Conservation (phyloP, 1,284 basidiomycete species). For the Pseudozyma sp. region DNA sequence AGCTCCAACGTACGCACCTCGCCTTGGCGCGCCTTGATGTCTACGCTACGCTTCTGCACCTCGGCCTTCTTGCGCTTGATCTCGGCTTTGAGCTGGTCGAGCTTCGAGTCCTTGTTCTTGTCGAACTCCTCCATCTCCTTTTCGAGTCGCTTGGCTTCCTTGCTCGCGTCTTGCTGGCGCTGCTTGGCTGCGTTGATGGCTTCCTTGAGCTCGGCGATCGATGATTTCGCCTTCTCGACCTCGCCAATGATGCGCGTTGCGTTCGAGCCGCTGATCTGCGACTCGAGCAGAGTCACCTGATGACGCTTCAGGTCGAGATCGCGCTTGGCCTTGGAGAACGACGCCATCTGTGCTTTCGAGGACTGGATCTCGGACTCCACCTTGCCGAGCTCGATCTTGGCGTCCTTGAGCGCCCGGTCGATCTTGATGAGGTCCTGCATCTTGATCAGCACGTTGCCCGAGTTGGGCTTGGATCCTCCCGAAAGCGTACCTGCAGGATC, state of each 20-base stretch:
- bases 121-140: conserved; percentile 99
- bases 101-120: conserved; percentile 96
- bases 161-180: conserved; percentile 80
- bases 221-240: conserved; percentile 79
- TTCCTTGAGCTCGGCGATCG: conserved; percentile 77
- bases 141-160: conserved; percentile 86
- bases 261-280: conserved; percentile 88
- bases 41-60: conserved; percentile 81
- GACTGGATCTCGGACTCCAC: conserved; percentile 76
- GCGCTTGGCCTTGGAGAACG: conserved; percentile 77
- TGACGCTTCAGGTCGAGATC: conserved; percentile 91
- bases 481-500: conserved; percentile 94
- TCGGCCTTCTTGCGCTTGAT: conserved; percentile 84
- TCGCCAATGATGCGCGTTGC: conserved; percentile 83
- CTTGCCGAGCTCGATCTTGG: conserved; percentile 72
- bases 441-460: conserved; percentile 79
- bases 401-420: conserved; percentile 74
- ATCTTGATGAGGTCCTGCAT: conserved; percentile 83
- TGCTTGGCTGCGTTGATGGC: conserved; percentile 78
- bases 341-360: conserved; percentile 73
- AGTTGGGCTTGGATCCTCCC: conserved; percentile 86
- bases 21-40: conserved; percentile 87
- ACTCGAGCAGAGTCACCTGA: conserved; percentile 82
- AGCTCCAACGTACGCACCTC: conserved; percentile 87
- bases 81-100: conserved; percentile 85